Base-by-base conservation (phyloP, 2,329 filamentous ascomycete genomes). In the Allantophomopsis lycopodina region DNA sequence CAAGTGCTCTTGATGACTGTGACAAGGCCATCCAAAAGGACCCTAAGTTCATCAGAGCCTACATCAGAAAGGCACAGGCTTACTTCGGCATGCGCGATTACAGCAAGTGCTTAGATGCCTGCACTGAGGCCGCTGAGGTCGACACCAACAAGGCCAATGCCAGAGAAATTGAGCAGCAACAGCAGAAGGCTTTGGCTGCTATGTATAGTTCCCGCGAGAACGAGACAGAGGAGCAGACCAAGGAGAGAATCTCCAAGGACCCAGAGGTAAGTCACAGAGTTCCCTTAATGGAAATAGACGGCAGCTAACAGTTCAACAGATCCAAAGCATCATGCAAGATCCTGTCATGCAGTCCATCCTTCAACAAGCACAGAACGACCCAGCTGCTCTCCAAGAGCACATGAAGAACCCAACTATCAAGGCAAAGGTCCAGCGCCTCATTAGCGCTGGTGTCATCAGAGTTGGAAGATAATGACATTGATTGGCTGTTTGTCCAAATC, bases 71-170 rank as follows among this genome's bases (percentile, higher is more conserved):
- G 70, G 88, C 88, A 0, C 88, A 96, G 65, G 86, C 87, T 33
- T 85, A 89, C 61, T 87, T 91, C 50, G 87, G 87, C 52, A 98
- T 98, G 91, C 85, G 91, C 61, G 89, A 98, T 62, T 96, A 94
- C 70, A 94, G 81, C 61, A 89, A 88, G 60, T 93, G 84, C 56
- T 69, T 96, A 42, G 91, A 98, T 56, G 83, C 81, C 7, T 94
- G 88, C 65, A 76, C 76, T 32, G 84, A 87, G 57, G 91, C 93
- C 1, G 67, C 71, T 7, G 71, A 77, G 50, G 73, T 93, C 44
- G 91, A 98, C 59, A 71, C 70, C 43, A 66, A 63, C 41, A 79
- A 82, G 44, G 86, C 85, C 57, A 91, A 95, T 57, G 70, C 81
- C 1, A 76, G 86, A 32, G 91, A 98, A 66, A 94, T 98, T 53